These are phyloP conservation scores for Bonnemaisonia californica DNA, from an alignment of 31 red algal genomes.

Conservation along the genomic window DNA sequence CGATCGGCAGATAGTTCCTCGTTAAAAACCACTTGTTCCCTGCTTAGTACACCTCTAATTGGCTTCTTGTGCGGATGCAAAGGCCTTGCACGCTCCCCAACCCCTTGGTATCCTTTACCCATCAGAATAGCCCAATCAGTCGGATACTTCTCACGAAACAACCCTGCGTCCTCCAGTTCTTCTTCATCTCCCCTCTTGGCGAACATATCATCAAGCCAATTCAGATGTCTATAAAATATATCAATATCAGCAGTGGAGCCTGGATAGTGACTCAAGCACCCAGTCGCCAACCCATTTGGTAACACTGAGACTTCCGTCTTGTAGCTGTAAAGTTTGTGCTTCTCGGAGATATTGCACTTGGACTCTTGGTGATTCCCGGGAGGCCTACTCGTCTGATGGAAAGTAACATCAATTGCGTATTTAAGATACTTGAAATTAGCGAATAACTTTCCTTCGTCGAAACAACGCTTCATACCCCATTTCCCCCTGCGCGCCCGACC, in stretches of 20 bases:
- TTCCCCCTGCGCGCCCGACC: background rate
- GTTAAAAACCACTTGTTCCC: constrained; percentile 19
- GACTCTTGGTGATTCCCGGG: background rate
- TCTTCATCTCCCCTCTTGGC: background rate
- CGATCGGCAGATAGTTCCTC: constrained; percentile 31
- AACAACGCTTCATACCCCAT: background rate
- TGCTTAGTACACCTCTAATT: background rate
- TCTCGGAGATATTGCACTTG: background rate
- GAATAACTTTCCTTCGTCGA: background rate
- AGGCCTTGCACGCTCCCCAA: background rate
- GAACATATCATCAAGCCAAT: background rate
- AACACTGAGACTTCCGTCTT: constrained; percentile 18
- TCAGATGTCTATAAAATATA: background rate
- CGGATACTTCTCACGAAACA: background rate
- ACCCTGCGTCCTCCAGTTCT: background rate
- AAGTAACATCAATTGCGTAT: background rate
- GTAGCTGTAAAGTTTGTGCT: constrained; percentile 18
- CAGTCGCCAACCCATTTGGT: background rate
- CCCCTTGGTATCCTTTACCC: constrained; percentile 49
- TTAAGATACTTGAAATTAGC: background rate
- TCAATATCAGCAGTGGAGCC: constrained; percentile 3
- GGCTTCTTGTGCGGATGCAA: constrained; percentile 48
- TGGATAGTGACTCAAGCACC: background rate
- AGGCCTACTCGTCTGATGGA: no score
- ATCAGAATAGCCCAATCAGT: constrained; percentile 24